These are phyloP conservation scores for Biancaea sappan DNA, from an alignment of 306 rosid genomes.

Conservation along the genomic window DNA sequence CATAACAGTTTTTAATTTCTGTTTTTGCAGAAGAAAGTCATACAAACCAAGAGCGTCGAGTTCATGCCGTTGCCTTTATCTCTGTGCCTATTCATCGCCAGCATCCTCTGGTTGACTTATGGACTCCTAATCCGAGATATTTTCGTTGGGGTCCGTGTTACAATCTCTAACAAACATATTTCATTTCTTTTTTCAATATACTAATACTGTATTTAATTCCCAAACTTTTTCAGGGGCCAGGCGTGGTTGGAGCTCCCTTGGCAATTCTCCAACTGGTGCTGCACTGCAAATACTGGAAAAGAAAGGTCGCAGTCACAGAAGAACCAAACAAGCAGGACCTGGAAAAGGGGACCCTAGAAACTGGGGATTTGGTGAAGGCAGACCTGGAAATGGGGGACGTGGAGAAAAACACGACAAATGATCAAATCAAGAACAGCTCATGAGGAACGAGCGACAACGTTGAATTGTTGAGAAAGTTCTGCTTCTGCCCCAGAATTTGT, in stretches of 20 bases:
- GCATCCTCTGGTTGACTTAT: conserved; percentile 68
- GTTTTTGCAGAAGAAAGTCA: conserved; percentile 64
- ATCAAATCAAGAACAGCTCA: conserved; percentile 29
- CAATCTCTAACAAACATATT: background rate
- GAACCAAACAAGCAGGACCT: conserved; percentile 38
- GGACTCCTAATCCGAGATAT: conserved; percentile 67
- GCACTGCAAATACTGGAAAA: conserved; percentile 66
- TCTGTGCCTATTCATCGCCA: conserved; percentile 63
- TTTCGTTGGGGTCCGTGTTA: conserved; percentile 63
- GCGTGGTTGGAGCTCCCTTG: conserved; percentile 69
- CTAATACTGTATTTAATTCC: background rate
- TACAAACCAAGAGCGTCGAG: conserved; percentile 73
- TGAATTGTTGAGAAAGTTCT: conserved; percentile 9
- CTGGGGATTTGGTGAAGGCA: conserved; percentile 29
- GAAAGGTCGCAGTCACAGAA: conserved; percentile 33
- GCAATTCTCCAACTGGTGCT: conserved; percentile 62
- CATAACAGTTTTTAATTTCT: background rate
- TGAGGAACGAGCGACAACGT: conserved; percentile 30
- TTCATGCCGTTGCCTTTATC: conserved; percentile 89
- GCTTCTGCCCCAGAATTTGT: conserved; percentile 32
- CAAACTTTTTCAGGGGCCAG: conserved; percentile 59
- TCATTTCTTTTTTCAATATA: too few relatives aligned
- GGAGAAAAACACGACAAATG: conserved; percentile 28
- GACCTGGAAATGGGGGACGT: conserved; percentile 37
- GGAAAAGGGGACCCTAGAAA: too few relatives aligned